Evolutionary conservation across 176 grass and related monocot genomes (phyloP).

Genomic region (Carex myosuroides): DNA sequence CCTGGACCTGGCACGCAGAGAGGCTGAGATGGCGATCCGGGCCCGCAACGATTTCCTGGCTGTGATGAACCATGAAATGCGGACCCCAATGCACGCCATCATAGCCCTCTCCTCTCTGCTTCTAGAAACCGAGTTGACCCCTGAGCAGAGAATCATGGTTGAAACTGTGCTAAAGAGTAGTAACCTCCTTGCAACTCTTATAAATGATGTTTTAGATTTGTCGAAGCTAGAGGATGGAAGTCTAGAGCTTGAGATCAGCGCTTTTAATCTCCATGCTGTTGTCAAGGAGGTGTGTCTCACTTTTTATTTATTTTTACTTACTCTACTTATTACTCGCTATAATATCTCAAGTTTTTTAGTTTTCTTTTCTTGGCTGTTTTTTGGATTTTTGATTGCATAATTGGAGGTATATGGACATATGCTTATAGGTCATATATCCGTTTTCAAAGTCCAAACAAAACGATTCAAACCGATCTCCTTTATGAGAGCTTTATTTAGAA

Average conservation of each 20-base stretch:
- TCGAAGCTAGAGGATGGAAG: slow-evolving; percentile 87
- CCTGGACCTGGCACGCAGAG: slow-evolving; percentile 69
- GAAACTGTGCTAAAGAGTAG: slow-evolving; percentile 87
- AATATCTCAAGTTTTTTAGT: background rate
- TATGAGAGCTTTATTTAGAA: too few species aligned
- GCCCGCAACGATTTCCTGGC: slow-evolving; percentile 94
- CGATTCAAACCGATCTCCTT: too few species aligned
- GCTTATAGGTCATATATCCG: too few species aligned
- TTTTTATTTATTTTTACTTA: background rate
- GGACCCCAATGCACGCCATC: slow-evolving; percentile 92
- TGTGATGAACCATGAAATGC: slow-evolving; percentile 99
- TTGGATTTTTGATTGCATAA: background rate
- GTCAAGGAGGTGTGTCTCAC: slow-evolving; percentile 27
- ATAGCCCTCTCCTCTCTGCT: slow-evolving; percentile 89
- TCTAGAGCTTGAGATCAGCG: slow-evolving; percentile 42
- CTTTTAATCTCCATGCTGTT: slow-evolving; percentile 44
- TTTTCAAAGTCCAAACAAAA: too few species aligned
- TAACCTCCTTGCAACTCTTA: slow-evolving; percentile 80
- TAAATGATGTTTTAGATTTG: slow-evolving; percentile 88
- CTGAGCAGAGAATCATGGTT: slow-evolving; percentile 87
- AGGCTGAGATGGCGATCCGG: slow-evolving; percentile 95
- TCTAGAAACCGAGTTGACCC: slow-evolving; percentile 84
- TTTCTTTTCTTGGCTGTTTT: background rate
- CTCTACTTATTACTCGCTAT: background rate
- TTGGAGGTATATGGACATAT: background rate